Evolutionary conservation across 495 filamentous ascomycete species (phyloP).

Genomic region (Aspergillus sclerotioniger): DNA sequence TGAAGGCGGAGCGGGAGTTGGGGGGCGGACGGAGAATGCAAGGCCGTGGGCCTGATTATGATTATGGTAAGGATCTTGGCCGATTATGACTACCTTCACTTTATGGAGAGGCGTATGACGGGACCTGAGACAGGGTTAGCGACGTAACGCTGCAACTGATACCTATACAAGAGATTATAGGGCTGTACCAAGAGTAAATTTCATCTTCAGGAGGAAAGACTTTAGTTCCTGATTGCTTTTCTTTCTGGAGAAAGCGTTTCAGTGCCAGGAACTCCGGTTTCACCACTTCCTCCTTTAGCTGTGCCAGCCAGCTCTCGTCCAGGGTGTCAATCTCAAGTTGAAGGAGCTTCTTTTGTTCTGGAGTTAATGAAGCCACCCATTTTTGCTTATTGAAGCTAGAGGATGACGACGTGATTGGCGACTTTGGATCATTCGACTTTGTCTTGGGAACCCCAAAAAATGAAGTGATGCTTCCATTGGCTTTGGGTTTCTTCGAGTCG

Average conservation of each 20-base stretch:
- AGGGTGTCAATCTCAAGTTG: conserved; percentile 88
- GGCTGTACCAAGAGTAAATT: conserved; percentile 85
- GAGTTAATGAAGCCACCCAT: conserved; percentile 75
- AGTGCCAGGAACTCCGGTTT: conserved; percentile 76
- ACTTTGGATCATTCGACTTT: conserved; percentile 29
- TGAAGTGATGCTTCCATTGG: conserved; percentile 60
- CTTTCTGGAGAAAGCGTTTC: conserved; percentile 81
- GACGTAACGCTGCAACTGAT: not conserved
- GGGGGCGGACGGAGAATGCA: conserved; percentile 88
- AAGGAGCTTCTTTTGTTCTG: conserved; percentile 79
- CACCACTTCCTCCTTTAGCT: conserved; percentile 78
- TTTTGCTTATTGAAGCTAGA: conserved; percentile 79
- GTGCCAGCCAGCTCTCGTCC: conserved; percentile 84
- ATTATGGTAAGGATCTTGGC: conserved; percentile 98
- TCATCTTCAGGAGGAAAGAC: conserved; percentile 84
- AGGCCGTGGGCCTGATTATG: conserved; percentile 93
- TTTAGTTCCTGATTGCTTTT: conserved; percentile 67
- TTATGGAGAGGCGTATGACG: conserved; percentile 82
- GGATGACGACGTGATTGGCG: conserved; percentile 25
- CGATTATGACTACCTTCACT: conserved; percentile 86
- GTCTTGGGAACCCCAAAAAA: conserved; percentile 61
- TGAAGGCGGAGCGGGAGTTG: conserved; percentile 81
- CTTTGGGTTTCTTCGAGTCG: conserved; percentile 65
- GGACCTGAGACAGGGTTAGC: conserved; percentile 56
- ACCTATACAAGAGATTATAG: not conserved